Evolutionary conservation across 2,329 filamentous ascomycete genomes (phyloP).

Genomic region (Phaeosphaeria sp.): DNA sequence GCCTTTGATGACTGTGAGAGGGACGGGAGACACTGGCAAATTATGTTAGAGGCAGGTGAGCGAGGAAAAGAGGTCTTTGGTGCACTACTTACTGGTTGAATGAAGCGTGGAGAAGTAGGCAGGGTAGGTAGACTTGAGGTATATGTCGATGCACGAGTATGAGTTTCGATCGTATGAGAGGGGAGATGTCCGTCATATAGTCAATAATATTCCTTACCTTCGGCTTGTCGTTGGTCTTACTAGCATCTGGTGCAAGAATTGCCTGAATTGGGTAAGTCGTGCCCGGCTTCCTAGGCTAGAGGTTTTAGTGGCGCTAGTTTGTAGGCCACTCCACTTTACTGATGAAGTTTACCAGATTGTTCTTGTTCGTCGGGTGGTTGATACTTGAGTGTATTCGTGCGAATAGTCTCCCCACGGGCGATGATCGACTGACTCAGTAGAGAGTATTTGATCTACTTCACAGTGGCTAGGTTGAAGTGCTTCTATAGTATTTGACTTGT

Average conservation of each 20-base stretch:
- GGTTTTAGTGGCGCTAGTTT: neutral
- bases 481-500: no score
- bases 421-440: no score
- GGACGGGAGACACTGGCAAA: conserved; percentile 27
- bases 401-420: no score
- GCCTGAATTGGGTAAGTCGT: conserved; percentile 18
- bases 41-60: no score
- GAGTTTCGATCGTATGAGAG: neutral
- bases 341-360: no score
- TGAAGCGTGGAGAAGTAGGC: neutral
- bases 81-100: neutral
- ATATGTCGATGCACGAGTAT: neutral
- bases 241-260: conserved; percentile 12
- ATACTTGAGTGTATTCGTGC: no score
- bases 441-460: no score
- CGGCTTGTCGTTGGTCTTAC: neutral
- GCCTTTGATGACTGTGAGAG: conserved; percentile 29
- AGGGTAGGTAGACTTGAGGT: neutral
- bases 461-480: no score
- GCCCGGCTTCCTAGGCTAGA: conserved; percentile 18
- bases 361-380: no score
- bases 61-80: no score
- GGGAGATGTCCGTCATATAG: neutral
- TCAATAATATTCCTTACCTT: neutral
- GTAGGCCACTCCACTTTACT: neutral